A percentile compares a stretch with the other conserved stretches of the same genome.
These are phyloP conservation scores for Taiwanofungus camphoratus DNA, from an alignment of 1,284 basidiomycete genomes.

Conservation along the genomic window DNA sequence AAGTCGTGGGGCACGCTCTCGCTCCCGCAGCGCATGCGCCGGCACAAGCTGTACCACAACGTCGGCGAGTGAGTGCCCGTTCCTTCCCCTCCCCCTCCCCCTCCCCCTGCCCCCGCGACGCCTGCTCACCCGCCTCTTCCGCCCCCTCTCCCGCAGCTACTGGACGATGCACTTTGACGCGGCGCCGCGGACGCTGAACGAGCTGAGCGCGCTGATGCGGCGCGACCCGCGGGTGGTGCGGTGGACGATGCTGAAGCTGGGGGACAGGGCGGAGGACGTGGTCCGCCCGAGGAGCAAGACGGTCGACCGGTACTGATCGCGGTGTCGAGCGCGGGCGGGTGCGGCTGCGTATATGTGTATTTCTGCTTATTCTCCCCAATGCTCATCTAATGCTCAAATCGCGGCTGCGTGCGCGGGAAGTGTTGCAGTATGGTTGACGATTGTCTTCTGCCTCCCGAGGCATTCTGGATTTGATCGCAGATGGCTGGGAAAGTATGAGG, in stretches of 20 bases:
- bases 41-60: conserved; percentile 57
- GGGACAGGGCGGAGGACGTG: conserved; percentile 66
- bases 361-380: no score
- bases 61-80: conserved; percentile 69
- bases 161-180: conserved; percentile 90
- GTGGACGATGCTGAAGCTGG: conserved; percentile 78
- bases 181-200: conserved; percentile 62
- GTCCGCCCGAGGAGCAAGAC: conserved; percentile 28
- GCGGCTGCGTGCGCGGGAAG: no score
- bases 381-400: no score
- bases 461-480: no score
- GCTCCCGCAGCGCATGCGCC: conserved; percentile 73
- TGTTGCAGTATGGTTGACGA: no score
- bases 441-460: no score
- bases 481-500: no score
- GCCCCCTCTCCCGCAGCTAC: conserved; percentile 48
- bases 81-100: not conserved
- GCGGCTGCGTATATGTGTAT: no score
- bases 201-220: conserved; percentile 62
- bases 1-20: conserved; percentile 70
- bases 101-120: no score
- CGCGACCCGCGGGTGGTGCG: conserved; percentile 79
- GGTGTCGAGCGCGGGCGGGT: no score
- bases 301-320: not conserved
- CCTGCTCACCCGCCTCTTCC: not conserved